phyloP scores from a whole-genome alignment of 1,284 basidiomycete genomes.

The Macrocystidia cucumis region DNA sequence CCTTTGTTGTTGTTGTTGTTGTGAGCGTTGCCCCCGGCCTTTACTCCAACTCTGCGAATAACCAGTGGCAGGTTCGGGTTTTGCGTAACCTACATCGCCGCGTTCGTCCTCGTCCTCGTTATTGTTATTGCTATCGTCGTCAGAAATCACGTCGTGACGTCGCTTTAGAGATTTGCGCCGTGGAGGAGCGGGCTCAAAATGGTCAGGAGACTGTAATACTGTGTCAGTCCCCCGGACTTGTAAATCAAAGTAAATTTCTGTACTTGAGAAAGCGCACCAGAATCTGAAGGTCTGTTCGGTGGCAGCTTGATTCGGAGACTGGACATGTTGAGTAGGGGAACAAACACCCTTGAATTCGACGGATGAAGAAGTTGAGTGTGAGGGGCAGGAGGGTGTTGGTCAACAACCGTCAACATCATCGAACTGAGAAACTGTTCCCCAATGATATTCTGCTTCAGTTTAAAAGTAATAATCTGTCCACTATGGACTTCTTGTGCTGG shows the following conservation, averaged over 20 bases:
- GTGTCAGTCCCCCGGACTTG: no score
- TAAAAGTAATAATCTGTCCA: no score
- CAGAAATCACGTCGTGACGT: conserved; percentile 16
- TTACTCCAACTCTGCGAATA: background rate
- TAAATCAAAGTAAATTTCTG: no score
- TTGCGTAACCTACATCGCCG: conserved; percentile 7
- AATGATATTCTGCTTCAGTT: no score
- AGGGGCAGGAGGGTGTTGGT: conserved; percentile 10
- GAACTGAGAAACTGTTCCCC: no score
- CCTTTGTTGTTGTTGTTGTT: background rate
- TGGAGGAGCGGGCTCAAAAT: conserved; percentile 13
- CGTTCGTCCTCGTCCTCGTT: conserved; percentile 17
- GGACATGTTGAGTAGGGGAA: no score
- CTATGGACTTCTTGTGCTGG: no score
- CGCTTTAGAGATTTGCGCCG: conserved; percentile 17
- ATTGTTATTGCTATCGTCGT: no score
- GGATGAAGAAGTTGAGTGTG: background rate
- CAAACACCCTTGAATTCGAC: no score
- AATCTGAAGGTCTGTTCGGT: conserved; percentile 1
- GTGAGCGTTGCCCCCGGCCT: background rate
- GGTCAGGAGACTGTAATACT: no score
- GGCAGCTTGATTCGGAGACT: conserved; percentile 2
- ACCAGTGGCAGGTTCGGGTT: background rate
- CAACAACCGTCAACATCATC: no score
- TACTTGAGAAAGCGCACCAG: background rate